Evolutionary conservation across 2,329 filamentous ascomycete species (phyloP), one percentile per base, ranked within the genome.

Genomic region (Clonostachys chloroleuca): DNA sequence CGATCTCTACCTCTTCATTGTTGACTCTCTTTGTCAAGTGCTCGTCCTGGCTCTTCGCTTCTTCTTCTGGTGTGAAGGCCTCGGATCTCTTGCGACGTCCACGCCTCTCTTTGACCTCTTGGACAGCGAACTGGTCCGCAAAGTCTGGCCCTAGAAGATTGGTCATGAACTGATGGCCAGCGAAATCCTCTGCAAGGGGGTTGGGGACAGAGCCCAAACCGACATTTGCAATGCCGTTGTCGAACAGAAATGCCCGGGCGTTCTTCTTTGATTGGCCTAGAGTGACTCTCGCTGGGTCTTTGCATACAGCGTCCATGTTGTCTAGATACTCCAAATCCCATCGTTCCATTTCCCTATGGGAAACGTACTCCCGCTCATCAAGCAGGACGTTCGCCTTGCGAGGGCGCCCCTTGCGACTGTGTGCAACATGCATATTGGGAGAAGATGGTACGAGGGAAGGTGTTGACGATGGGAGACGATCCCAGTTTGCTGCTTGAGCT

Each of bases 231-330:
- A 71, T 55, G 12, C 67, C 66, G 46, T 63, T 58, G n/a, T 49
- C 52, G 35, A 64, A 63, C 18, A 70, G 44, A 20, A 65, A 48
- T 2, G 49, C 49, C 8, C 51, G 37, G 9, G 67, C 67, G 40
- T 64, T 66, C 47, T 61, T 66, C 49, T 60, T 72, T n/a, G 73
- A 68, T 52, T 72, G 67, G 4, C 60, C 54, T 12, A 49, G 42
- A 1, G 64, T 64, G 34, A 59, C 56, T 8, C 47, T 48, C 34
- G 54, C 52, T 5, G 40, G 56, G 46, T 48, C 50, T 45, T 63
- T 64, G 47, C 51, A 58, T 37, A 51, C 53, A 16, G 54, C 60
- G 30, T 63, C 55, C 80, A 89, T 91, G 52, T 83, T 85, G 12
- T 61, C 51, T 8, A 70, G 49, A 47, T 80, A 80, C 39, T 73